A percentile compares a stretch with the other conserved stretches of the same genome.
Conservation (phyloP, 129 eudicot genomes). For the Solidago caesia region DNA sequence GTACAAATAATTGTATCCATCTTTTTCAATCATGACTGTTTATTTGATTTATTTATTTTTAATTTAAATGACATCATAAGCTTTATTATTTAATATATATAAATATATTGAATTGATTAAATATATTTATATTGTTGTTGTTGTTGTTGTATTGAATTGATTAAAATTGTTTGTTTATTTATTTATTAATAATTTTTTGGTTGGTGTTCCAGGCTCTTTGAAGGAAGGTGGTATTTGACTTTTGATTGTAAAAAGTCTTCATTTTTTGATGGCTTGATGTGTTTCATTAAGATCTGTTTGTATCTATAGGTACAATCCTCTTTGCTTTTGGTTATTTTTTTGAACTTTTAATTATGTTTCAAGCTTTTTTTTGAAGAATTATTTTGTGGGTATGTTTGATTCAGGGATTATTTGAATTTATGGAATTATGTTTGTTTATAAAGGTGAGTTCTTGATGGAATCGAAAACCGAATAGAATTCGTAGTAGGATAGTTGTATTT, state of each 20-base stretch:
- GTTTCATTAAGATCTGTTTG: conserved; percentile 24
- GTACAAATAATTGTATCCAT: conserved; percentile 33
- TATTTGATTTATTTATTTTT: conserved; percentile 11
- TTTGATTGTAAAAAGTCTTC: conserved; percentile 22
- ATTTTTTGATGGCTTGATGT: conserved; percentile 25
- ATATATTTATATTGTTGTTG: no score
- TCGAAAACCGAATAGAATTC: conserved; percentile 11
- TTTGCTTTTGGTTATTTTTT: conserved; percentile 21
- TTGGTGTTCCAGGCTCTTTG: conserved; percentile 34
- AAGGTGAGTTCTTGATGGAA: conserved; percentile 1
- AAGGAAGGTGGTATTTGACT: conserved; percentile 35
- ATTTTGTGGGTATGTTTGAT: conserved; percentile 10
- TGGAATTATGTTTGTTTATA: conserved; percentile 24
- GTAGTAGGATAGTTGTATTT: conserved; percentile 2
- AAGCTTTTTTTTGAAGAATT: conserved; percentile 13
- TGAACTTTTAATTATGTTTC: conserved; percentile 19
- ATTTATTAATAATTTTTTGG: conserved; percentile 8
- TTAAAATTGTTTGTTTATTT: conserved; percentile 12
- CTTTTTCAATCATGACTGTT: conserved; percentile 35
- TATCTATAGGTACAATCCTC: conserved; percentile 15
- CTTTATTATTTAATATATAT: conserved; percentile 21
- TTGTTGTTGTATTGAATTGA: no score
- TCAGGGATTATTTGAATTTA: conserved; percentile 21
- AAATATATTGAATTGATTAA: background rate
- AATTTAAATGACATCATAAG: conserved; percentile 9